These are phyloP conservation scores for Pseudogymnoascus sp. DNA, from an alignment of 2,329 filamentous ascomycete species.

Conservation along the genomic window DNA sequence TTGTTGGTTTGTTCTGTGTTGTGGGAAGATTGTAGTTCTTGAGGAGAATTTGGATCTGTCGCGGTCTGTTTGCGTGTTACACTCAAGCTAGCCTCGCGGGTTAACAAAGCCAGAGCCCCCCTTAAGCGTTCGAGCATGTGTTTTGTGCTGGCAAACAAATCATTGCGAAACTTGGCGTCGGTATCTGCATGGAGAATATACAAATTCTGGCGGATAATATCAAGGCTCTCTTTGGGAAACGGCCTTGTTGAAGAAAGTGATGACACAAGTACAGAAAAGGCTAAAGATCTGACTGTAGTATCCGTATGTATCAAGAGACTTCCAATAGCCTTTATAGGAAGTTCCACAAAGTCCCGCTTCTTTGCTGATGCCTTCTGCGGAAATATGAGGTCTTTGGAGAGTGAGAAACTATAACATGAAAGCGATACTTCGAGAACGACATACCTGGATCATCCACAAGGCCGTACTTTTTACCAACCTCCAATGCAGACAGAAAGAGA, in stretches of 20 bases:
- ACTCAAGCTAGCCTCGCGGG: conserved; percentile 28
- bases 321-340: conserved; percentile 41
- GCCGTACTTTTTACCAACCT: conserved; percentile 62
- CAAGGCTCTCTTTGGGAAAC: conserved; percentile 55
- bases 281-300: conserved; percentile 65
- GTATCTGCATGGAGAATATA: conserved; percentile 71
- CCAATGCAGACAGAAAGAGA: conserved; percentile 59
- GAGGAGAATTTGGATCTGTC: conserved; percentile 24
- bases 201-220: conserved; percentile 57
- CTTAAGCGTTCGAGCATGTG: conserved; percentile 70
- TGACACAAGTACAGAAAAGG: conserved; percentile 70
- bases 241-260: conserved; percentile 69
- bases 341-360: conserved; percentile 27
- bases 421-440: conserved; percentile 18
- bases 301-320: conserved; percentile 48
- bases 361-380: conserved; percentile 32
- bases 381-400: conserved; percentile 19
- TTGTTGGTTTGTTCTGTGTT: conserved; percentile 6
- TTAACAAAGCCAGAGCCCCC: conserved; percentile 53
- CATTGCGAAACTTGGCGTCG: conserved; percentile 78
- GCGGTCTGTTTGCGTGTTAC: conserved; percentile 11
- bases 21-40: background rate
- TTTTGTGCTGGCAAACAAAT: conserved; percentile 66
- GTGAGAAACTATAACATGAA: conserved; percentile 11
- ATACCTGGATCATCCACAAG: conserved; percentile 61